Evolutionary conservation across 2,329 filamentous ascomycete species (phyloP), one percentile per base, ranked within the genome.

Genomic region (Chrysoporthe cubensis): DNA sequence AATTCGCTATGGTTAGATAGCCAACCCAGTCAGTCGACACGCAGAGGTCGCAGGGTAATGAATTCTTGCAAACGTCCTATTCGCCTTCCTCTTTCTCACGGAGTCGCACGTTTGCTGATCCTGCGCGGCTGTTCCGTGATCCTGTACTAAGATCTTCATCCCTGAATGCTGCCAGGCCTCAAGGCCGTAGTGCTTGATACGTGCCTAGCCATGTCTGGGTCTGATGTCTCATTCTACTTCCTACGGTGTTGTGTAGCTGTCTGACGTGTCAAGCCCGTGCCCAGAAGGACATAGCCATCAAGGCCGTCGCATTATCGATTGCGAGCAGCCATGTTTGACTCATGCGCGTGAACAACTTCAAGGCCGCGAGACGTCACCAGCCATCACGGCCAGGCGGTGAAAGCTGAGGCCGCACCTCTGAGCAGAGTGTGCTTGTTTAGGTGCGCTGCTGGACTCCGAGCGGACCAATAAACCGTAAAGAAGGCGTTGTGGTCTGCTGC

Each of bases 51-150:
- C 67, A 26, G 68, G 68, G 62, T 68, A 70, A 70, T 70, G 46
- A 68, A 70, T 70, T 70, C 68, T 68, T 68, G 68, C 66, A 70
- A 70, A 70, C 68, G 68, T 70, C 66, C 68, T 68, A 70, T 43
- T 64, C 52, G 42, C 26, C 64, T 64, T 64, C 42, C 63, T 50
- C 11, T 37, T 18, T 18, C 32, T 34, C 16, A 52, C 6, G 2
- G 3, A 32, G 11, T 32, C 11, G 37, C 50, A n/a, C n/a, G 4
- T 13, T 21, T 21, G n/a, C 4, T 54, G n/a, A 6, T 54, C n/a
- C 26, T n/a, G 26, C n/a, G 5, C 9, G 50, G 26, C n/a, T 54
- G 54, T 57, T 57, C 4, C 54, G 21, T 57, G 54, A 9, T 40
- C 37, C 37, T 40, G 37, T 9, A 40, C 37, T 5, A 40, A 40